A percentile compares a stretch with the other conserved stretches of the same genome.
Evolutionary conservation across 2,329 filamentous ascomycete genomes (phyloP).

Genomic region (Calonectria pseudoreteaudii): DNA sequence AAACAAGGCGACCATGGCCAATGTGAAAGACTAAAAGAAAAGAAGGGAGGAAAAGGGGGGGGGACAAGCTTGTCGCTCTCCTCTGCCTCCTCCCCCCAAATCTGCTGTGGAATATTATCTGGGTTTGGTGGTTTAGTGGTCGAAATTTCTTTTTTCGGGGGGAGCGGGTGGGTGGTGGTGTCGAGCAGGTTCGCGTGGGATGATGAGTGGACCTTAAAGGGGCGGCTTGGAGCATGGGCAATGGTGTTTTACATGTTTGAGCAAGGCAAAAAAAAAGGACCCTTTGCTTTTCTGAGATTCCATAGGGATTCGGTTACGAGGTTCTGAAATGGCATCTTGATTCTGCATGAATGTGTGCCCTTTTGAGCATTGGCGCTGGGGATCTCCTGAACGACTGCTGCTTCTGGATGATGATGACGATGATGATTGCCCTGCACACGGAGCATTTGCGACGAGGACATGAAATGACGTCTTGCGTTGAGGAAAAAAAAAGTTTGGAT

Average conservation of each 20-base stretch:
- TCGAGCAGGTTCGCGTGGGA: conserved; percentile 34
- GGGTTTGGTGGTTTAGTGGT: conserved; percentile 25
- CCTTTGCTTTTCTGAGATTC: conserved; percentile 47
- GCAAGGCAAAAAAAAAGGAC: conserved; percentile 43
- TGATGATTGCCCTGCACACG: background rate
- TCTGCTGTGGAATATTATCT: conserved; percentile 1
- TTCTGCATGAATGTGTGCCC: conserved; percentile 43
- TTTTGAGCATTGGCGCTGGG: background rate
- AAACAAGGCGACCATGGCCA: conserved; percentile 19
- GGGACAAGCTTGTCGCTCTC: background rate
- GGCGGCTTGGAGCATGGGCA: conserved; percentile 50
- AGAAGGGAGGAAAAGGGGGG: background rate
- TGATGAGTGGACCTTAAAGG: conserved; percentile 33
- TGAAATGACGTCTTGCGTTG: background rate
- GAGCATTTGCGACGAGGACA: background rate
- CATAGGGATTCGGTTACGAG: conserved; percentile 46
- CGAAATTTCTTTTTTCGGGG: background rate
- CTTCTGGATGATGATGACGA: background rate
- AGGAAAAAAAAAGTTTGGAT: background rate
- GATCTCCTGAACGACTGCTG: background rate
- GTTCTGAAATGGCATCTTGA: conserved; percentile 52
- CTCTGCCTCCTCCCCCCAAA: no score
- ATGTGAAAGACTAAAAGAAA: conserved; percentile 21
- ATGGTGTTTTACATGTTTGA: conserved; percentile 52
- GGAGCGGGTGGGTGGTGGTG: conserved; percentile 6